Percentiles rank a stretch among this genome's conserved stretches.
Evolutionary conservation across 305 asterid species (phyloP).

Genomic region (Fraxinus angustifolia): DNA sequence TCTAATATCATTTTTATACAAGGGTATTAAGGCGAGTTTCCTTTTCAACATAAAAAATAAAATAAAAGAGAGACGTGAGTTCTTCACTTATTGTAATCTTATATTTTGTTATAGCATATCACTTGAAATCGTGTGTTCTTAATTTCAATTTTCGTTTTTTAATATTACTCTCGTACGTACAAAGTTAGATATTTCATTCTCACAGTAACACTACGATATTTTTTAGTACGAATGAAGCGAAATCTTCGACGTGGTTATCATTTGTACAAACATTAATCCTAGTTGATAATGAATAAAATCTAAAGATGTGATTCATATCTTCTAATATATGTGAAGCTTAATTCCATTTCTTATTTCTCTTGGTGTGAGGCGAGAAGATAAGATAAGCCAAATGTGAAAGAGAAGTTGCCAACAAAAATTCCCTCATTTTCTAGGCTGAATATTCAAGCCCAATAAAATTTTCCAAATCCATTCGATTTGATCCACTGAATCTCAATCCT

Average conservation of each 20-base stretch:
- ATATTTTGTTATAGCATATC: background rate
- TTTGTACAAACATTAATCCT: background rate
- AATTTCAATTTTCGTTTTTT: background rate
- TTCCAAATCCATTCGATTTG: constrained; percentile 23
- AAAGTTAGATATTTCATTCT: background rate
- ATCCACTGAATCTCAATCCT: constrained; percentile 80
- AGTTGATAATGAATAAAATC: background rate
- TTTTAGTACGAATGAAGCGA: background rate
- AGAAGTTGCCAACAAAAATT: constrained; percentile 47
- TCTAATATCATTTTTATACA: background rate
- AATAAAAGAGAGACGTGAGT: background rate
- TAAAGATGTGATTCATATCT: background rate
- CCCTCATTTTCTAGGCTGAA: constrained; percentile 19
- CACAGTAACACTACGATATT: background rate
- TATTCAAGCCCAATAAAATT: constrained; percentile 16
- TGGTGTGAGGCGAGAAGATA: constrained; percentile 44
- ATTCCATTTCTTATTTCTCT: background rate
- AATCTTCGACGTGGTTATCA: background rate
- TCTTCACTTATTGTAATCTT: background rate
- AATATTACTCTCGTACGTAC: background rate
- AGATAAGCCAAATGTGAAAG: constrained; percentile 77
- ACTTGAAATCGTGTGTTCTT: background rate
- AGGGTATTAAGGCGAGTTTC: background rate
- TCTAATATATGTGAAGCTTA: background rate
- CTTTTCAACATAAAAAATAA: background rate